phyloP scores from a whole-genome alignment of 2,329 filamentous ascomycete genomes.

The Calycina marina region DNA sequence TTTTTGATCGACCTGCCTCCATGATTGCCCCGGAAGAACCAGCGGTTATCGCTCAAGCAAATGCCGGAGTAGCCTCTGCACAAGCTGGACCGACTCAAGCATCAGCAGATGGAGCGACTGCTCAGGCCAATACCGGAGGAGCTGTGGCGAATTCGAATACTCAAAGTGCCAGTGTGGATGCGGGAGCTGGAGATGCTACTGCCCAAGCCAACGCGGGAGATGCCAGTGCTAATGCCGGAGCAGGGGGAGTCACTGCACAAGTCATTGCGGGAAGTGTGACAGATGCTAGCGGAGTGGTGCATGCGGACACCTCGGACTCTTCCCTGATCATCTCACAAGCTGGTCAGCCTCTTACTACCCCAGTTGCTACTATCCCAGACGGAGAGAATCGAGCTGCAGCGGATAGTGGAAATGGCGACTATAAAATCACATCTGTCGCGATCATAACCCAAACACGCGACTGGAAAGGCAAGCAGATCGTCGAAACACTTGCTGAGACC shows the following conservation, averaged over 20 bases:
- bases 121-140: too few relatives aligned
- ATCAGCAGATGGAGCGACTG: too few relatives aligned
- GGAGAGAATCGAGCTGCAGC: not conserved
- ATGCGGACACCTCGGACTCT: conserved; percentile 1
- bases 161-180: too few relatives aligned
- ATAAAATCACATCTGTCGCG: not conserved
- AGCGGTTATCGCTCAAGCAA: too few relatives aligned
- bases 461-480: conserved; percentile 1
- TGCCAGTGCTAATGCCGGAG: too few relatives aligned
- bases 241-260: conserved; percentile 1
- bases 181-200: too few relatives aligned
- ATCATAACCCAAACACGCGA: not conserved
- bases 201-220: too few relatives aligned
- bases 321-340: conserved; percentile 3
- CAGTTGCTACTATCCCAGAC: conserved; percentile 1
- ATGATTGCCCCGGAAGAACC: too few relatives aligned
- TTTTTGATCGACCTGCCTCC: too few relatives aligned
- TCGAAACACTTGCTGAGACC: not conserved
- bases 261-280: conserved; percentile 5
- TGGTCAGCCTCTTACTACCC: conserved; percentile 2
- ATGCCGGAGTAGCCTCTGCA: too few relatives aligned
- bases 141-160: too few relatives aligned
- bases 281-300: not conserved
- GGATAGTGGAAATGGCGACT: not conserved
- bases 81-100: too few relatives aligned